These are phyloP conservation scores for Hypomontagnella monticulosa DNA, from an alignment of 495 filamentous ascomycete species.

Conservation along the genomic window DNA sequence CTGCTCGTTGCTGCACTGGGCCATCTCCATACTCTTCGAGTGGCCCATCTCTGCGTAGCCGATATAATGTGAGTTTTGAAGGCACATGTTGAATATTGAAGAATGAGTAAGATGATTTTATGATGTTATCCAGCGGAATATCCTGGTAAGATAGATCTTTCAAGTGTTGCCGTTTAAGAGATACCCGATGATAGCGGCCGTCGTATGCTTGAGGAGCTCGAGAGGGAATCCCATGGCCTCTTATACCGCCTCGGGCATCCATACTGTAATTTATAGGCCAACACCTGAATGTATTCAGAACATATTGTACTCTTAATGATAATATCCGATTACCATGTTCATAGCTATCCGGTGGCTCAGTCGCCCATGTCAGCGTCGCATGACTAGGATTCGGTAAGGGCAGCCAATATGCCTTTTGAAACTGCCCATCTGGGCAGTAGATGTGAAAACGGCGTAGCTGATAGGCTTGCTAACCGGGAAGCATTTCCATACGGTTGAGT, in stretches of 20 bases:
- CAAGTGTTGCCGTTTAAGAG: not conserved
- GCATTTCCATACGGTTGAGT: constrained; percentile 20
- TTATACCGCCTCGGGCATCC: constrained; percentile 5
- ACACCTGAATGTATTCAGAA: not conserved
- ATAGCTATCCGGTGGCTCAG: constrained; percentile 18
- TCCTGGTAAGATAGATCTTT: not conserved
- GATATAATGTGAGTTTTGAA: not conserved
- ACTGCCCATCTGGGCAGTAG: constrained; percentile 9
- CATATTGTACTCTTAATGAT: constrained; percentile 1
- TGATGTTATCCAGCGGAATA: not conserved
- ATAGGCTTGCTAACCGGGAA: constrained; percentile 16
- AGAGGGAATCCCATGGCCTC: not conserved
- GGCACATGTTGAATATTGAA: not conserved
- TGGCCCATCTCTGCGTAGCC: not conserved
- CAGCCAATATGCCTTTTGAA: constrained; percentile 18
- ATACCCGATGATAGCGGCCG: not conserved
- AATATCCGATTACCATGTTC: constrained; percentile 10
- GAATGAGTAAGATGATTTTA: not conserved
- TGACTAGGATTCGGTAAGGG: constrained; percentile 30
- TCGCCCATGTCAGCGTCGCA: constrained; percentile 30
- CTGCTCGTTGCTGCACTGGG: not conserved
- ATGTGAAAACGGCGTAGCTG: constrained; percentile 12
- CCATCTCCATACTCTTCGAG: not conserved
- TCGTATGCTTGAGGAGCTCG: not conserved
- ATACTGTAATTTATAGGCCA: not conserved